Percentiles rank a stretch among this genome's conserved stretches.
Conservation (phyloP, 176 grass and related monocot genomes). For the Calamus simplicifolius region DNA sequence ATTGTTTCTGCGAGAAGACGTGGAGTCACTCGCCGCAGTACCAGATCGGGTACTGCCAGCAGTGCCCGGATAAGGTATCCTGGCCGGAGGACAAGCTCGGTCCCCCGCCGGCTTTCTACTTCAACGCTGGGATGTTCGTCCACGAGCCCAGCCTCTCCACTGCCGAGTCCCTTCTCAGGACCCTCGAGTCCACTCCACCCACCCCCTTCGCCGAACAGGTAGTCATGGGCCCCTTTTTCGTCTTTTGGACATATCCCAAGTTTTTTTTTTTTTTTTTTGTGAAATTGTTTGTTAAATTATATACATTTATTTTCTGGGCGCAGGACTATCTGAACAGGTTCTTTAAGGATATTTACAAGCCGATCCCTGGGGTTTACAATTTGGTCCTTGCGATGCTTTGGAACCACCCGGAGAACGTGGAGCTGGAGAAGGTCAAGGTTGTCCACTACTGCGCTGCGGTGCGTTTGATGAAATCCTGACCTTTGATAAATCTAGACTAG, state of each 20-base stretch:
- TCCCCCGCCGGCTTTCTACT: constrained; percentile 52
- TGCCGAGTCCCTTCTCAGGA: constrained; percentile 28
- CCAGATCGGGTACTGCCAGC: constrained; percentile 69
- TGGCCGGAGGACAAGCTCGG: constrained; percentile 46
- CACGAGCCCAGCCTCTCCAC: constrained; percentile 44
- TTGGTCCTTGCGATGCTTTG: constrained; percentile 82
- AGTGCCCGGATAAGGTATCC: constrained; percentile 30
- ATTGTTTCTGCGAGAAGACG: constrained; percentile 94
- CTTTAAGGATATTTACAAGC: constrained; percentile 49
- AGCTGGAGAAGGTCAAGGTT: constrained; percentile 57
- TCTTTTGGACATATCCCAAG: no score
- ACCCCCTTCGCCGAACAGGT: constrained; percentile 72
- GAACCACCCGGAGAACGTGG: constrained; percentile 65
- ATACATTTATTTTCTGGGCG: background rate
- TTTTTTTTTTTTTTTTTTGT: no score
- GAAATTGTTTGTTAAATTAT: no score
- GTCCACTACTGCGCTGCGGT: constrained; percentile 92
- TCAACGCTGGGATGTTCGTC: constrained; percentile 91
- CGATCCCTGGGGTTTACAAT: constrained; percentile 56
- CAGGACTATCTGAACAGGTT: constrained; percentile 85
- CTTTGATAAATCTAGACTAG: no score
- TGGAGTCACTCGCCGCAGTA: constrained; percentile 79
- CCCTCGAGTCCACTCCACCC: constrained; percentile 28
- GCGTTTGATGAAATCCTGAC: background rate
- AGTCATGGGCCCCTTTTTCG: background rate